phyloP scores from a whole-genome alignment of 768 basidiomycete species.

The Leccinellum luteum region DNA sequence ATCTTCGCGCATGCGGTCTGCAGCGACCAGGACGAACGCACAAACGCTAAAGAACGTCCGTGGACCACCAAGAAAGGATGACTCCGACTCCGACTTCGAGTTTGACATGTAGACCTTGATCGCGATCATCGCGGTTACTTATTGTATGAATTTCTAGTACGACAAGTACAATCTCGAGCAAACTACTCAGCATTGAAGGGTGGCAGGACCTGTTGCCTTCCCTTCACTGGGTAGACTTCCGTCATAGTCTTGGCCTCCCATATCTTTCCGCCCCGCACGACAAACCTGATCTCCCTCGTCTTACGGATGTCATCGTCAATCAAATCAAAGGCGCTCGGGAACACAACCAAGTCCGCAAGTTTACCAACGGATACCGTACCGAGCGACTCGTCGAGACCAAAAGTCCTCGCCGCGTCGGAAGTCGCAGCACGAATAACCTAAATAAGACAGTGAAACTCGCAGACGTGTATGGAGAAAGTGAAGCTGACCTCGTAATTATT shows the following conservation, averaged over 20 bases:
- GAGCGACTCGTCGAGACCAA: constrained; percentile 59
- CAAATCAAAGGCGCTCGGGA: constrained; percentile 58
- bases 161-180: not conserved
- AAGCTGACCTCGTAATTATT: constrained; percentile 62
- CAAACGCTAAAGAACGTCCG: constrained; percentile 55
- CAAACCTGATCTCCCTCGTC: constrained; percentile 52
- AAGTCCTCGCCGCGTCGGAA: constrained; percentile 58
- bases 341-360: constrained; percentile 69
- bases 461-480: not conserved
- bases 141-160: not conserved
- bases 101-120: constrained; percentile 52
- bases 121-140: not conserved
- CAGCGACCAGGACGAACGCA: constrained; percentile 54
- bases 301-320: constrained; percentile 48
- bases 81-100: constrained; percentile 81
- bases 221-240: constrained; percentile 69
- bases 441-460: not conserved
- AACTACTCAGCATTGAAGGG: constrained; percentile 50
- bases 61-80: constrained; percentile 47
- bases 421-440: constrained; percentile 72
- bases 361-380: constrained; percentile 65
- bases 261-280: constrained; percentile 65
- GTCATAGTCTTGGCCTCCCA: constrained; percentile 68
- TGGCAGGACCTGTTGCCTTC: constrained; percentile 53
- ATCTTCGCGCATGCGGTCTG: constrained; percentile 56